A percentile compares a stretch with the other conserved stretches of the same genome.
Evolutionary conservation across 2,329 filamentous ascomycete genomes (phyloP).

Genomic region (Rachicladosporium sp.): DNA sequence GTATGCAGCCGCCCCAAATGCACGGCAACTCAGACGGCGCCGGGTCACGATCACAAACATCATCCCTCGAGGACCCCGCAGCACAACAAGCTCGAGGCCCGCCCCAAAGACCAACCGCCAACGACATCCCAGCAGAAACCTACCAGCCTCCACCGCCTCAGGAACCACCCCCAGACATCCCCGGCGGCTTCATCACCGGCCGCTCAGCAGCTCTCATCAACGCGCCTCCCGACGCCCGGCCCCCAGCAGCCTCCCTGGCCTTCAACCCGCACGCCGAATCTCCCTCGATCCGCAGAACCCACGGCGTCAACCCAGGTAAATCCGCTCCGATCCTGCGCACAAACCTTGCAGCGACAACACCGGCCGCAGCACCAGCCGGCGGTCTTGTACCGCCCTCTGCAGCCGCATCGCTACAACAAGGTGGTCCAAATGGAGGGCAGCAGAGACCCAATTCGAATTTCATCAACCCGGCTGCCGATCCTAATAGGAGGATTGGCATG

Average conservation of each 20-base stretch:
- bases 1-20: not conserved
- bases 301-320: constrained; percentile 68
- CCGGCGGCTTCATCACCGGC: constrained; percentile 35
- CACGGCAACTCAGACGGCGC: constrained; percentile 9
- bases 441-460: constrained; percentile 27
- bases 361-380: constrained; percentile 3
- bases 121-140: constrained; percentile 4
- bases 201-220: constrained; percentile 31
- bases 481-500: constrained; percentile 37
- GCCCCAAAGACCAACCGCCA: constrained; percentile 5
- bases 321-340: constrained; percentile 58
- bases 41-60: constrained; percentile 19
- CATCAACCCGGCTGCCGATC: constrained; percentile 36
- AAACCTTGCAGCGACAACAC: constrained; percentile 4
- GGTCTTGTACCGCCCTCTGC: constrained; percentile 1
- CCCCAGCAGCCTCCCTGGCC: constrained; percentile 20
- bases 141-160: constrained; percentile 13
- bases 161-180: constrained; percentile 19
- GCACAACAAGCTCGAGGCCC: constrained; percentile 11
- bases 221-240: constrained; percentile 19
- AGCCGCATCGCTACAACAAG: no score
- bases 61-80: constrained; percentile 12
- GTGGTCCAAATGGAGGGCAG: constrained; percentile 7
- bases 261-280: constrained; percentile 39
- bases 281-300: constrained; percentile 79